Evolutionary conservation across 176 grass and related monocot genomes (phyloP).

Genomic region (Pontederia crassipes): DNA sequence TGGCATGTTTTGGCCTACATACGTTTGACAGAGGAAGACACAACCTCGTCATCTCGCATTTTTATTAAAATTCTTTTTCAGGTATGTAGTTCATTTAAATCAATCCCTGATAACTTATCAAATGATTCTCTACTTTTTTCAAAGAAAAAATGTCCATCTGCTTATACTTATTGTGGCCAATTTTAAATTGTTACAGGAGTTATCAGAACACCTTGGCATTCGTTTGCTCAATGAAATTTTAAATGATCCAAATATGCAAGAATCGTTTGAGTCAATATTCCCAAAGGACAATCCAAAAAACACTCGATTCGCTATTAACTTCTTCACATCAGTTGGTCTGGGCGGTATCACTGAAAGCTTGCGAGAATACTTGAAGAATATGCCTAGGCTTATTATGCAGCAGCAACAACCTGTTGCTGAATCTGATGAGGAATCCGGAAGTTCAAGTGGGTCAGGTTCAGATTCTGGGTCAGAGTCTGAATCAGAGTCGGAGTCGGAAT

Average conservation of each 20-base stretch:
- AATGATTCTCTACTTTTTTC: no score
- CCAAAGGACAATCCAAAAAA: constrained; percentile 94
- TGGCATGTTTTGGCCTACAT: constrained; percentile 94
- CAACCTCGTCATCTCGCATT: constrained; percentile 89
- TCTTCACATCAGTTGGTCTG: constrained; percentile 94
- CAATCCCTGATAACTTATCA: background rate
- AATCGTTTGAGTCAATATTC: constrained; percentile 73
- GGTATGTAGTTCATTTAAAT: constrained; percentile 34
- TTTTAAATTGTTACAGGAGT: constrained; percentile 27
- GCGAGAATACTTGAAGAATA: constrained; percentile 88
- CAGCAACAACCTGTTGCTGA: constrained; percentile 50
- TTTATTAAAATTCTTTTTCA: constrained; percentile 98
- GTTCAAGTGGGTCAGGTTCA: constrained; percentile 36
- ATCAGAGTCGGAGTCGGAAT: constrained; percentile 2
- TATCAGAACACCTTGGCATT: constrained; percentile 91
- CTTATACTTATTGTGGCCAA: no score
- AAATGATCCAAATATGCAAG: constrained; percentile 76
- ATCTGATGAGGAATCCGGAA: constrained; percentile 40
- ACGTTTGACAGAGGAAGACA: constrained; percentile 90
- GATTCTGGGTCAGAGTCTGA: constrained; percentile 34
- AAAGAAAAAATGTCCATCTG: no score
- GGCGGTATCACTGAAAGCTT: constrained; percentile 82
- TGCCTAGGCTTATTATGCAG: constrained; percentile 91
- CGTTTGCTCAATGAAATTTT: constrained; percentile 69
- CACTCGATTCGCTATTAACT: constrained; percentile 78